Percentiles rank a stretch among this genome's conserved stretches.
phyloP scores from a whole-genome alignment of 202 grass and related monocot species.

The Hordeum pubiflorum region DNA sequence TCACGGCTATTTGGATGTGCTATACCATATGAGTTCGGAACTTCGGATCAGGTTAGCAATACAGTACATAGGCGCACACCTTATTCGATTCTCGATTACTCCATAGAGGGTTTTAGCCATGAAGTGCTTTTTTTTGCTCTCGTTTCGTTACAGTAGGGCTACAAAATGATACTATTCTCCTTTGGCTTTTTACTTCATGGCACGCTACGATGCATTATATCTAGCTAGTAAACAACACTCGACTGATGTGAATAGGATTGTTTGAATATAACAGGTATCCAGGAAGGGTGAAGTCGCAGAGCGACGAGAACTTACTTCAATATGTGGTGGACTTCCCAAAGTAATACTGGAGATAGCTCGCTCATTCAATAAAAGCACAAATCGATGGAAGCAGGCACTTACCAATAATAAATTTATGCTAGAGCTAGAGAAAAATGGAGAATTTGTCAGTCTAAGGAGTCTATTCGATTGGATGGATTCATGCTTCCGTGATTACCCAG shows the following conservation, averaged over 20 bases:
- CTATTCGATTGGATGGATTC: neutral
- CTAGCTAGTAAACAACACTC: too few relatives aligned
- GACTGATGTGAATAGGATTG: neutral
- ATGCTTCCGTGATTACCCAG: neutral
- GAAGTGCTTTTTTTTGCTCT: too few relatives aligned
- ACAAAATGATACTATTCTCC: too few relatives aligned
- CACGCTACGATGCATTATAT: too few relatives aligned
- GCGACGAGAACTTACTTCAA: neutral
- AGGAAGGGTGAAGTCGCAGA: neutral
- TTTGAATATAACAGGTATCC: neutral
- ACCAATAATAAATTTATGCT: neutral
- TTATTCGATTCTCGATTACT: too few relatives aligned
- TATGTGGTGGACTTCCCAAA: conserved; percentile 19
- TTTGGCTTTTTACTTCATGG: too few relatives aligned
- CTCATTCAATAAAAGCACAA: neutral
- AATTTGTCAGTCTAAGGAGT: neutral
- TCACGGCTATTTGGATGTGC: too few relatives aligned
- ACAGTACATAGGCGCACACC: too few relatives aligned
- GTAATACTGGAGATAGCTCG: neutral
- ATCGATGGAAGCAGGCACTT: neutral
- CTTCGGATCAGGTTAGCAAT: too few relatives aligned
- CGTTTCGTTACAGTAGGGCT: too few relatives aligned
- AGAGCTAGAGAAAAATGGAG: neutral
- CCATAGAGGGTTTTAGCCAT: too few relatives aligned
- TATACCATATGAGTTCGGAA: too few relatives aligned